Base-by-base conservation (phyloP, 2,329 filamentous ascomycete genomes). In the Aspergillus sp. region DNA sequence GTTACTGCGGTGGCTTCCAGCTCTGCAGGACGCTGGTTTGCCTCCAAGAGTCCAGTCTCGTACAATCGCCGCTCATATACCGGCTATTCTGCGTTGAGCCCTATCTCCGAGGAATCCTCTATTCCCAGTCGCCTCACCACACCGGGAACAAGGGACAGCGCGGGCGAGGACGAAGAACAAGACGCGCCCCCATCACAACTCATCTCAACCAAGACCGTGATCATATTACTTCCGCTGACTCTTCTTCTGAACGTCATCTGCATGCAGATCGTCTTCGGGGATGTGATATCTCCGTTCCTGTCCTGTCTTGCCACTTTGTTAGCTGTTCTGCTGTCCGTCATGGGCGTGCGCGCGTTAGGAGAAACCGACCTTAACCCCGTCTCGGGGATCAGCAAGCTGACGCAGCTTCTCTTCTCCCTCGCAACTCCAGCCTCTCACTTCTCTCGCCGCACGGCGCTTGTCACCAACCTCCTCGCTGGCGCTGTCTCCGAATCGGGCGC, bases 301-400 rank as follows among this genome's bases (percentile, higher is more conserved):
- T 92, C 85, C 11, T 74, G 92, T 49, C 81, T 87, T 11, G 88
- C 95, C 2, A 93, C 96, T 6, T 69, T 95, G 24, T 86, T 97
- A 70, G 90, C 94, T 0, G 82, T 99, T 6, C 65, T 86, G 8
- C 75, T 86, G 10, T 82, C 79, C 35, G 76, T 86, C 51, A 85
- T 86, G 82, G 83, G 82, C 42, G 83, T 86, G 2, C 80, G 83
- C 38, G 83, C 84, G 0, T 73, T 85, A 0, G 84, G 85, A 40
- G 84, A 97, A 76, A 97, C 94, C 4, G 94, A 99, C 64, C 79
- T 99, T 9, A 97, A 97, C 66, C 94, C 94, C 0, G 94, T 97
- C 2, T 95, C 90, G 1, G 94, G 94, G 32, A 99, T 97, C 71
- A 93, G 88, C 67, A 99, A 99, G 75, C 81, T 99, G 3, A 95